Percentiles rank a stretch among this genome's conserved stretches.
phyloP scores from a whole-genome alignment of 352 stramenopile species.

The Pythium aristosporum region DNA sequence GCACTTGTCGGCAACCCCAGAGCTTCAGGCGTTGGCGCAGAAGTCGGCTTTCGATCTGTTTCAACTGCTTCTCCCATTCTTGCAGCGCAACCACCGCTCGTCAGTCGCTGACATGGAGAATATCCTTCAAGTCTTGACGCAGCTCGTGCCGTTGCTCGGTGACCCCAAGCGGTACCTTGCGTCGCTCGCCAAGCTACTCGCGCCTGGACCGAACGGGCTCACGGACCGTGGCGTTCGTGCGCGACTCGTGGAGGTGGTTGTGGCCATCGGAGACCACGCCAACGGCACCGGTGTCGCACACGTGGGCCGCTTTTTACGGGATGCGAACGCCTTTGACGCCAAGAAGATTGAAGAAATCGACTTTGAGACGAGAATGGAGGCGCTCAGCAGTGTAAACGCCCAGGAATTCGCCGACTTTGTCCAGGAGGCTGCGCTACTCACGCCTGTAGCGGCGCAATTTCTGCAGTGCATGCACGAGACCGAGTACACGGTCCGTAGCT shows the following conservation, averaged over 20 bases:
- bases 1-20: constrained; percentile 40
- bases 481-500: constrained; percentile 84
- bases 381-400: constrained; percentile 69
- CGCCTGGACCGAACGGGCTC: constrained; percentile 74
- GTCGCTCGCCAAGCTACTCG: constrained; percentile 73
- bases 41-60: constrained; percentile 76
- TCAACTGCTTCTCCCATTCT: constrained; percentile 79
- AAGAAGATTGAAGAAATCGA: constrained; percentile 86
- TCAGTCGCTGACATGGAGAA: constrained; percentile 79
- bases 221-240: constrained; percentile 51
- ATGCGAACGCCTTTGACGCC: constrained; percentile 76
- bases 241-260: constrained; percentile 73
- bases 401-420: constrained; percentile 60
- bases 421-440: constrained; percentile 62
- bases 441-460: constrained; percentile 76
- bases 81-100: constrained; percentile 80
- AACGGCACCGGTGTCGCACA: constrained; percentile 33
- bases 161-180: constrained; percentile 76
- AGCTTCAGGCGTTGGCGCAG: constrained; percentile 31
- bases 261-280: constrained; percentile 49
- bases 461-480: constrained; percentile 80
- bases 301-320: constrained; percentile 47
- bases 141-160: constrained; percentile 73
- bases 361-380: constrained; percentile 74
- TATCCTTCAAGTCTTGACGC: constrained; percentile 66